These are phyloP conservation scores for Hortaea sp. DNA, from an alignment of 2,329 filamentous ascomycete genomes.

Conservation along the genomic window DNA sequence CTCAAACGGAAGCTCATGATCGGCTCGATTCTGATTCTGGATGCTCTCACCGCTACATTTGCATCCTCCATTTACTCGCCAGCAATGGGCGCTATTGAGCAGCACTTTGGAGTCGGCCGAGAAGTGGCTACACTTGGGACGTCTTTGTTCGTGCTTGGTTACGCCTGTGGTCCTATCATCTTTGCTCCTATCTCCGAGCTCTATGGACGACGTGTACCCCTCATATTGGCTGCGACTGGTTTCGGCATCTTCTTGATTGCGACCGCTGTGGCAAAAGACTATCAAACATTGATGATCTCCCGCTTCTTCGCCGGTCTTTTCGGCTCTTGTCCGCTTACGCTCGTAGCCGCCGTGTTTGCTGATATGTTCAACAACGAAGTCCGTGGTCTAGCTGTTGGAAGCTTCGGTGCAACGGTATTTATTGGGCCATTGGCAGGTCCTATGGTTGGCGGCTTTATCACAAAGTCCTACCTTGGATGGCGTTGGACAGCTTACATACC, in stretches of 20 bases:
- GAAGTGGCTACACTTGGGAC: slow-evolving; percentile 28
- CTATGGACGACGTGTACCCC: slow-evolving; percentile 24
- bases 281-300: slow-evolving; percentile 29
- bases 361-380: slow-evolving; percentile 26
- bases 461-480: slow-evolving; percentile 34
- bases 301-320: slow-evolving; percentile 29
- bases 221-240: slow-evolving; percentile 23
- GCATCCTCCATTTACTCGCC: slow-evolving; percentile 37
- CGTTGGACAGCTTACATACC: slow-evolving; percentile 41
- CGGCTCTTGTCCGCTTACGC: slow-evolving; percentile 34
- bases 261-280: slow-evolving; percentile 28
- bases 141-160: slow-evolving; percentile 31
- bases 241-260: slow-evolving; percentile 40
- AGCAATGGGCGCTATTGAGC: slow-evolving; percentile 33
- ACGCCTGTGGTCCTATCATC: slow-evolving; percentile 27
- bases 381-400: slow-evolving; percentile 25
- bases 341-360: slow-evolving; percentile 38
- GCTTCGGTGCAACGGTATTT: slow-evolving; percentile 20
- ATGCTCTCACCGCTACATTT: slow-evolving; percentile 59
- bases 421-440: slow-evolving; percentile 18
- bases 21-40: slow-evolving; percentile 59
- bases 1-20: slow-evolving; percentile 62
- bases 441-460: slow-evolving; percentile 22
- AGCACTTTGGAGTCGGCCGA: slow-evolving; percentile 33
- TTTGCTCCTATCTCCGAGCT: slow-evolving; percentile 42